Evolutionary conservation across 1,284 basidiomycete species (phyloP).

Genomic region (Psilocybe mexicana): DNA sequence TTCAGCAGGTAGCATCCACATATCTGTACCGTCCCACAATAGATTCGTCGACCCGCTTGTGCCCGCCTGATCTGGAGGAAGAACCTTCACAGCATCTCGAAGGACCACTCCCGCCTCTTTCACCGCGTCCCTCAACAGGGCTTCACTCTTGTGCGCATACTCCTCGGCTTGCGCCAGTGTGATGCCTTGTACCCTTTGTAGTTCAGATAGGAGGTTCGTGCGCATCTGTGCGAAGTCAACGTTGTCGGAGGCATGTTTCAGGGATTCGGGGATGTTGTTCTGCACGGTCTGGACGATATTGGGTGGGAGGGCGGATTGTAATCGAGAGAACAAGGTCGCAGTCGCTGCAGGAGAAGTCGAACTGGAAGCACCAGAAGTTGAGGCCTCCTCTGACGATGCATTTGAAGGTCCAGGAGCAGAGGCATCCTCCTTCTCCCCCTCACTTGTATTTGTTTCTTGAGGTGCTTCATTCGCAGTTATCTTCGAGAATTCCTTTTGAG

Average conservation of each 20-base stretch:
- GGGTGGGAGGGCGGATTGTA: conserved; percentile 72
- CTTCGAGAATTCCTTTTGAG: conserved; percentile 78
- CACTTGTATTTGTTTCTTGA: conserved; percentile 4
- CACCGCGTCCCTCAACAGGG: conserved; percentile 66
- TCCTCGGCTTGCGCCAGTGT: conserved; percentile 80
- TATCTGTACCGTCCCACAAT: conserved; percentile 81
- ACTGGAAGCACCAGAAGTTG: conserved; percentile 10
- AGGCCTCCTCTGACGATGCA: conserved; percentile 8
- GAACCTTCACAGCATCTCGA: conserved; percentile 84
- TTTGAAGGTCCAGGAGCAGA: conserved; percentile 5
- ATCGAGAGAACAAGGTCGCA: conserved; percentile 58
- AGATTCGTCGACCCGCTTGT: conserved; percentile 35
- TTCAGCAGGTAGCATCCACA: conserved; percentile 68
- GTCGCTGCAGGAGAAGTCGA: conserved; percentile 25
- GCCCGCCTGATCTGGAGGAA: conserved; percentile 71
- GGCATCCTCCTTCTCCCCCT: neutral
- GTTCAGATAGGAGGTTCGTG: conserved; percentile 64
- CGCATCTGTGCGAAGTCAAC: conserved; percentile 61
- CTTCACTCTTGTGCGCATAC: conserved; percentile 80
- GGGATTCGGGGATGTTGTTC: conserved; percentile 63
- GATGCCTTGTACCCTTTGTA: conserved; percentile 71
- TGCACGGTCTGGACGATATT: conserved; percentile 72
- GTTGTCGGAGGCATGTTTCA: conserved; percentile 60
- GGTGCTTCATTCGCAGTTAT: conserved; percentile 39
- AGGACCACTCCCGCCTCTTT: conserved; percentile 76